Percentiles rank a stretch among this genome's conserved stretches.
Conservation (phyloP, 495 filamentous ascomycete genomes). For the Penicillium flavigenum region DNA sequence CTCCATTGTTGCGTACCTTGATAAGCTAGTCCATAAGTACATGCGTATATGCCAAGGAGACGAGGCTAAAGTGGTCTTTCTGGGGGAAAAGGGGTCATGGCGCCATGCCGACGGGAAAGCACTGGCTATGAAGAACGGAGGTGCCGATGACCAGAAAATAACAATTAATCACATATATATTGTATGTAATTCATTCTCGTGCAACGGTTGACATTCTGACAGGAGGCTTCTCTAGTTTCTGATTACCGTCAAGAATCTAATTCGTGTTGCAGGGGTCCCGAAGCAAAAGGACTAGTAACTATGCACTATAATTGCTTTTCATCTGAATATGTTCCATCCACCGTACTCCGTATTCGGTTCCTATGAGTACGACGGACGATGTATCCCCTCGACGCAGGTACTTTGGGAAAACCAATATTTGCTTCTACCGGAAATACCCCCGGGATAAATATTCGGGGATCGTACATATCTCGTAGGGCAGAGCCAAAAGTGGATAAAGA, state of each 20-base stretch:
- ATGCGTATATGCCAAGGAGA: not conserved
- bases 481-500: slow-evolving; percentile 1
- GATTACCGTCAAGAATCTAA: not conserved
- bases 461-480: slow-evolving; percentile 7
- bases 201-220: slow-evolving; percentile 8
- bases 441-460: not conserved
- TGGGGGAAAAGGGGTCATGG: slow-evolving; percentile 6
- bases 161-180: not conserved
- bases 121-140: slow-evolving; percentile 7
- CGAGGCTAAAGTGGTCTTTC: not conserved
- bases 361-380: not conserved
- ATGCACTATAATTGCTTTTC: slow-evolving; percentile 7
- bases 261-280: not conserved
- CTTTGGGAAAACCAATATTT: not conserved
- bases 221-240: not conserved
- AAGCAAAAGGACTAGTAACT: not conserved
- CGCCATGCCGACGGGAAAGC: not conserved
- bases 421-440: not conserved
- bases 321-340: not conserved
- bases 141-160: slow-evolving; percentile 9
- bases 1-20: not conserved
- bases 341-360: no score
- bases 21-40: not conserved
- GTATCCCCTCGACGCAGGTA: slow-evolving; percentile 1
- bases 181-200: not conserved